Evolutionary conservation across 768 basidiomycete species (phyloP), one percentile per base, ranked within the genome.

Genomic region (Boletus reticulatus): DNA sequence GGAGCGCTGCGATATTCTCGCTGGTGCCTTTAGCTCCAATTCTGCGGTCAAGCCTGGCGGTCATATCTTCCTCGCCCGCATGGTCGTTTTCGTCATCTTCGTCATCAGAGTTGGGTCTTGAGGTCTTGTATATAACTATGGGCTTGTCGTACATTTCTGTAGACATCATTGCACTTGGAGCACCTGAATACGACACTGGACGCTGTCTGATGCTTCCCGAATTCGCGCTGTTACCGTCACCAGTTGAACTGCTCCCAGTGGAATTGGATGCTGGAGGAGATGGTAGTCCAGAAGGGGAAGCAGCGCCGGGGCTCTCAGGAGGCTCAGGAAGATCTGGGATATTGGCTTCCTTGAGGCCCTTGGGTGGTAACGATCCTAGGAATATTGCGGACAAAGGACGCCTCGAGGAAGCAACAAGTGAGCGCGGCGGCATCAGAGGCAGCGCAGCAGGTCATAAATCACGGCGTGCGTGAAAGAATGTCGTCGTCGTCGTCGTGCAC

Each of bases 181-280:
- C 51, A 48, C 59, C 48, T 22, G 67, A 58, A 56, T 66, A 63
- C 39, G 75, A 64, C 38, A 58, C 50, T 43, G 71, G 66, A 41
- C 68, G 74, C 48, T 66, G 66, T 59, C 77, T 74, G 56, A 75
- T 54, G 62, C 75, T 76, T 57, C 76, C 77, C 49, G 72, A 69
- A 56, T 68, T 68, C 6, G 69, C 72, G 56, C 76, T 80, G 49
- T 70, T 75, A 44, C 79, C 79, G 71, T 85, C 85, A 42, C 84
- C 85, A 5, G 82, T 84, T 62, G 88, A 89, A 37, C 88, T 87
- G 68, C 88, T 90, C 34, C 87, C 89, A 2, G 89, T 91, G 12
- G 89, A 92, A 66, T 91, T 92, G 19, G 91, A 89, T 27, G 88
- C 89, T 42, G 91, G 91, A 0, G 91, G 91, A 22, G 89, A 91